These are phyloP conservation scores for Trametes polyzona DNA, from an alignment of 1,284 basidiomycete species.

Conservation along the genomic window DNA sequence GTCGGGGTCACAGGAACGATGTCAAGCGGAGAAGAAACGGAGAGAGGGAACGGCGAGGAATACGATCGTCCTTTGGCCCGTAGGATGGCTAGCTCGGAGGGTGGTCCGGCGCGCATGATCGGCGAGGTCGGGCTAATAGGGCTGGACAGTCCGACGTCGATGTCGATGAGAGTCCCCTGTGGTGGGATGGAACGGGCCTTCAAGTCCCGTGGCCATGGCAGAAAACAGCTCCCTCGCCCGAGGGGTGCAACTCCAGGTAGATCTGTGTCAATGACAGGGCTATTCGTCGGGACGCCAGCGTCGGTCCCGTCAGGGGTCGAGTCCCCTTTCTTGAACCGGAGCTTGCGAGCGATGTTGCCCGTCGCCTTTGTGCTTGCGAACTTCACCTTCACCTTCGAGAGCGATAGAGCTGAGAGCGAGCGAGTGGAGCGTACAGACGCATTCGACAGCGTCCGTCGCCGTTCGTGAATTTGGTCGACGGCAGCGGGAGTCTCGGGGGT, in stretches of 20 bases:
- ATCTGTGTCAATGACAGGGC: slow-evolving; percentile 23
- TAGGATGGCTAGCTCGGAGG: slow-evolving; percentile 31
- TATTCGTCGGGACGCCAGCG: slow-evolving; percentile 8
- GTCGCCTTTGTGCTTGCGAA: slow-evolving; percentile 46
- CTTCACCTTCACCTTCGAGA: slow-evolving; percentile 52
- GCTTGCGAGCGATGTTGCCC: slow-evolving; percentile 57
- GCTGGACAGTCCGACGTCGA: slow-evolving; percentile 30
- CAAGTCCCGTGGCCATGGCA: slow-evolving; percentile 48
- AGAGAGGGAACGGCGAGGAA: slow-evolving; percentile 62
- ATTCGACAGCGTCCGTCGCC: slow-evolving; percentile 62
- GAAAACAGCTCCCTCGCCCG: slow-evolving; percentile 42
- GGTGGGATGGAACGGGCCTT: slow-evolving; percentile 34
- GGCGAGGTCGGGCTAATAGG: slow-evolving; percentile 27
- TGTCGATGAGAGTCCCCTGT: slow-evolving; percentile 36
- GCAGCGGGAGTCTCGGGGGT: slow-evolving; percentile 14
- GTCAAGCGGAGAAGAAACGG: slow-evolving; percentile 51
- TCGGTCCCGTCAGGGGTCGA: slow-evolving; percentile 12
- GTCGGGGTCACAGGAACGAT: slow-evolving; percentile 50
- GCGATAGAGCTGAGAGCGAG: slow-evolving; percentile 47
- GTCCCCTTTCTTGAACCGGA: slow-evolving; percentile 49
- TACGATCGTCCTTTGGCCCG: slow-evolving; percentile 63
- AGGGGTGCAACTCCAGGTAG: slow-evolving; percentile 26
- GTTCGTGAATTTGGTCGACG: slow-evolving; percentile 39
- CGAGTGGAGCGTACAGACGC: slow-evolving; percentile 49
- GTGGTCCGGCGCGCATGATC: slow-evolving; percentile 25